phyloP scores from a whole-genome alignment of 176 grass and related monocot species.

The Pharus latifolius region DNA sequence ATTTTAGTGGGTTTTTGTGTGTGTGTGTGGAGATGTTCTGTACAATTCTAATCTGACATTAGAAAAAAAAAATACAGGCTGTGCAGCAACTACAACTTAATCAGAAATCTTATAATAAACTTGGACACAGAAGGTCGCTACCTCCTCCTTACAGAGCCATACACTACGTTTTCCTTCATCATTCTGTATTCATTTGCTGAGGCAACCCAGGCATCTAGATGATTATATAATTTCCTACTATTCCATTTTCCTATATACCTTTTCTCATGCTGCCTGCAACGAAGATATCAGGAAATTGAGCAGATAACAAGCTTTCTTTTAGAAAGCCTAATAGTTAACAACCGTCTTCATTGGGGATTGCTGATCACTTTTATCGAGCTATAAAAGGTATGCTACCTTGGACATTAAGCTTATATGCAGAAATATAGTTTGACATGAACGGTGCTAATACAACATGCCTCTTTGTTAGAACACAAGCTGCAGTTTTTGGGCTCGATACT shows the following conservation, averaged over 20 bases:
- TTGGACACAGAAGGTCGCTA: conserved; percentile 87
- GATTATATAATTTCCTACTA: background rate
- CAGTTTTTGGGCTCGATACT: conserved; percentile 81
- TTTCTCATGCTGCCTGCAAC: background rate
- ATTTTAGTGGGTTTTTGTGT: too few relatives aligned
- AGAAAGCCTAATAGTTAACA: too few relatives aligned
- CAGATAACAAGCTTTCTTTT: too few relatives aligned
- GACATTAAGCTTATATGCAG: background rate
- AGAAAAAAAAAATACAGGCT: too few relatives aligned
- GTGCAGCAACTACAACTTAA: too few relatives aligned
- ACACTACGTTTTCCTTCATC: too few relatives aligned
- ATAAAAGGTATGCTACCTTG: conserved; percentile 63
- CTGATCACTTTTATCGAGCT: too few relatives aligned
- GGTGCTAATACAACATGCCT: background rate
- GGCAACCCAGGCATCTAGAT: conserved; percentile 62
- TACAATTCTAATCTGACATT: too few relatives aligned
- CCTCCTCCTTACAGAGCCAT: too few relatives aligned
- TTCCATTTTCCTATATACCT: background rate
- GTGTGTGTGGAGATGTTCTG: too few relatives aligned
- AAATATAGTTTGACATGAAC: background rate
- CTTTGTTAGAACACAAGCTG: conserved; percentile 76
- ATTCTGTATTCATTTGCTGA: conserved; percentile 85
- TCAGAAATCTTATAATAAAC: conserved; percentile 78
- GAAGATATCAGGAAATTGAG: conserved; percentile 72
- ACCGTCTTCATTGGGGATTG: conserved; percentile 87